Evolutionary conservation across 169 alveolate species (phyloP).

Genomic region (Plasmodium billcollinsi): DNA sequence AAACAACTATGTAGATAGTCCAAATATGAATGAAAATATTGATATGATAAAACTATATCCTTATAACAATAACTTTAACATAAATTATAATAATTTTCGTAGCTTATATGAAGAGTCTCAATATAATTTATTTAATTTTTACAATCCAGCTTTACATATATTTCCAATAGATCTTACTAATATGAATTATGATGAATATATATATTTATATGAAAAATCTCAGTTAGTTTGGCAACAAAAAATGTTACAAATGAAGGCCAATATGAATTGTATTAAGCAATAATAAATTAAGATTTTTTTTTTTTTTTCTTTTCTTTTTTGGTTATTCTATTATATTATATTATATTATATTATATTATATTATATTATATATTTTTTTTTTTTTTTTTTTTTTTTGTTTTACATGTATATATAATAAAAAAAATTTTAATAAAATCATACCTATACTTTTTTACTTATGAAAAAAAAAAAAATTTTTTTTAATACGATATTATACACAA

Average conservation of each 20-base stretch:
- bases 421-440: no score
- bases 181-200: slow-evolving; percentile 85
- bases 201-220: slow-evolving; percentile 80
- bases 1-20: slow-evolving; percentile 6
- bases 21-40: slow-evolving; percentile 17
- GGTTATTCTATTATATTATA: no score
- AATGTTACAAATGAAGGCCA: slow-evolving; percentile 39
- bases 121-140: slow-evolving; percentile 78
- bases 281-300: not conserved
- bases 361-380: not conserved
- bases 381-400: not conserved
- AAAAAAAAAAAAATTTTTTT: no score
- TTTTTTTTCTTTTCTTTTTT: not conserved
- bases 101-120: slow-evolving; percentile 54
- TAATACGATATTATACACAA: no score
- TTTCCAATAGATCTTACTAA: slow-evolving; percentile 86
- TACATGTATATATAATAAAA: no score
- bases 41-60: slow-evolving; percentile 35
- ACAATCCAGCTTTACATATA: slow-evolving; percentile 83
- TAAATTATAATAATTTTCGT: slow-evolving; percentile 42
- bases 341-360: no score
- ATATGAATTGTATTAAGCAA: slow-evolving; percentile 17
- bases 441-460: no score
- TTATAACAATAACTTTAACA: slow-evolving; percentile 23
- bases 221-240: slow-evolving; percentile 48